Base-by-base conservation (phyloP, 441 rosid species). In the Erysimum cheiri region DNA sequence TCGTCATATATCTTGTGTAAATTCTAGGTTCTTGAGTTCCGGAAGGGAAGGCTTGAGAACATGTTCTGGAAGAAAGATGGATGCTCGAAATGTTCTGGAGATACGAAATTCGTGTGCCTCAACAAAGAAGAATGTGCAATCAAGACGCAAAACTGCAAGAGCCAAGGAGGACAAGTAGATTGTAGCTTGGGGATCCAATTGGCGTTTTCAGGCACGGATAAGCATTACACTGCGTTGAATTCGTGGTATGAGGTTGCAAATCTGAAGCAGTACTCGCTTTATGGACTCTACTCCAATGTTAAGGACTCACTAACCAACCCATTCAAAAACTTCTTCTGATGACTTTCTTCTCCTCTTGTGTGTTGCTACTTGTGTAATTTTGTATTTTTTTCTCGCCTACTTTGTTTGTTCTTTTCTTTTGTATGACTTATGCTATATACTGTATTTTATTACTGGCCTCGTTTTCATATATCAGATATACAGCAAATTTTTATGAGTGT, bases 151-250 rank as follows among this genome's bases (percentile, higher is more conserved):
- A 78, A 28, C 82, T 92, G 99, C 80, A 92, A 84, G 72, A 84
- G 70, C 78, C 81, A 33, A n/a, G 89, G 89, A 70, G 97, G 96
- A 1, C 54, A 64, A 28, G 98, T 86, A 5, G 99, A 95, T 77
- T 95, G 98, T 79, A 95, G 96, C 78, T 80, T 95, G 7, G 97
- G 99, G 75, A 90, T 95, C 69, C 98, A 95, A 14, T 64, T 95
- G 71, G 96, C 99, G 47, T 92, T 95, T 78, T 92, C 98, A 2
- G 99, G 99, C 64, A 95, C 98, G 0, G 99, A 95, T 74, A 92
- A 95, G 83, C 97, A 95, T 68, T 78, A 84, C 69, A 74, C 91
- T 4, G 87, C 76, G 8, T 81, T 95, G 77, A 95, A 95, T 75
- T 88, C 99, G 2, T 95, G 99, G 98, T 95, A 95, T 31, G 98